Conservation (phyloP, 1,284 basidiomycete species). For the Cutaneotrichosporon mucoides region DNA sequence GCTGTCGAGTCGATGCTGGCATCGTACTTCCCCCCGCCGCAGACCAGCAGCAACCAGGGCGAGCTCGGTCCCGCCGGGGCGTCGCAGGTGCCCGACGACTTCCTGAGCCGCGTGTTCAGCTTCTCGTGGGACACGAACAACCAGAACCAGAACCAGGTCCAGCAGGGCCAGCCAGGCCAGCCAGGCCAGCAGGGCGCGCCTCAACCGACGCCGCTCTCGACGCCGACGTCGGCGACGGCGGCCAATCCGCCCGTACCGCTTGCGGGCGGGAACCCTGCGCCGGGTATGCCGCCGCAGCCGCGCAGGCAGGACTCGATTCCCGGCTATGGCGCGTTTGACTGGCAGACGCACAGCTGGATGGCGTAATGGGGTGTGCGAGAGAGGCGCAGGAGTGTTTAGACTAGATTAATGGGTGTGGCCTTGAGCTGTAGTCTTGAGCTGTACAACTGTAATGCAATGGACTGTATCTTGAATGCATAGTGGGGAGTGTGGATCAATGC, state of each 20-base stretch:
- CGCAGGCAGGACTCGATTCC: constrained; percentile 21
- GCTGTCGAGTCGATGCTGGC: constrained; percentile 41
- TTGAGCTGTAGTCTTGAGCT: neutral
- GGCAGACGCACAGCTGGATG: constrained; percentile 32
- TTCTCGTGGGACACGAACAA: constrained; percentile 41
- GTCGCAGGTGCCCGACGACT: constrained; percentile 40
- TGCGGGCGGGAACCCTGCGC: neutral
- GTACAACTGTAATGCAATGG: neutral
- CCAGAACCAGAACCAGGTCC: constrained; percentile 3
- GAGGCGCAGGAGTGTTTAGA: too few relatives aligned
- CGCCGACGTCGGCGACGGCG: neutral
- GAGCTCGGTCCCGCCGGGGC: constrained; percentile 15
- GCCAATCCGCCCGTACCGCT: neutral
- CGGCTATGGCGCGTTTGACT: constrained; percentile 23
- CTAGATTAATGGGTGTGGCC: too few relatives aligned
- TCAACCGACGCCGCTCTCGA: constrained; percentile 3
- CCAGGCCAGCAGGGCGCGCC: neutral
- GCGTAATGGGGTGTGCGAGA: constrained; percentile 13
- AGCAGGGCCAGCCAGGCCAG: neutral
- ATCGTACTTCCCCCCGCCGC: constrained; percentile 34
- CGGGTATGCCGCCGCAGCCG: neutral
- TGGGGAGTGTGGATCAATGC: neutral
- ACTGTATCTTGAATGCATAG: constrained; percentile 3
- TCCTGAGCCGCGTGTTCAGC: constrained; percentile 43
- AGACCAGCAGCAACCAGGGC: neutral